Percentiles rank a stretch among this genome's conserved stretches.
Evolutionary conservation across 2,329 filamentous ascomycete species (phyloP).

Genomic region (Exophiala alcalophila): DNA sequence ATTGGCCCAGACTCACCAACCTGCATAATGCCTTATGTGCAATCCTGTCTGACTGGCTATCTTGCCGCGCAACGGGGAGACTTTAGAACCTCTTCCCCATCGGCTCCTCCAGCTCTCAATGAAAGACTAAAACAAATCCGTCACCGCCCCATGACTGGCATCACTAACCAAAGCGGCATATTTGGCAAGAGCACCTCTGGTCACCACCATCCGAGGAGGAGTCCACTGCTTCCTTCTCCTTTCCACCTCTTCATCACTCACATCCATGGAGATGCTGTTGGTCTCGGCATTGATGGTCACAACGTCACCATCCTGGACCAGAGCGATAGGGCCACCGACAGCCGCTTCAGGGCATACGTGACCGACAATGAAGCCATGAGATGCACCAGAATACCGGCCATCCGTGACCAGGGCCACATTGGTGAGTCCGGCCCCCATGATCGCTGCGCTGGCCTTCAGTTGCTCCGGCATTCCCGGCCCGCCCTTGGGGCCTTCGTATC

Average conservation of each 20-base stretch:
- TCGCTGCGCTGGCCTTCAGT: conserved; percentile 79
- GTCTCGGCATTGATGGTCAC: conserved; percentile 82
- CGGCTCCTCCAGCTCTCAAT: too few species aligned
- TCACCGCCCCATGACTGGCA: conserved; percentile 87
- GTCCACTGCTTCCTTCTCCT: conserved; percentile 65
- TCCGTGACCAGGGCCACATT: conserved; percentile 92
- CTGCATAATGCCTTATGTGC: too few species aligned
- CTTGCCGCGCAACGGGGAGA: too few species aligned
- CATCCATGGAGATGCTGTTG: conserved; percentile 69
- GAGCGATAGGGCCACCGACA: conserved; percentile 80
- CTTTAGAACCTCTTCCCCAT: too few species aligned
- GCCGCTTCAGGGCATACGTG: conserved; percentile 90
- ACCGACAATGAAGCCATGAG: conserved; percentile 89
- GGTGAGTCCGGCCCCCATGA: conserved; percentile 85
- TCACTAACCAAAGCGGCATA: conserved; percentile 85
- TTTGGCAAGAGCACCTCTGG: conserved; percentile 82
- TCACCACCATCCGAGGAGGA: conserved; percentile 68
- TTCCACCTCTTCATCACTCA: conserved; percentile 68
- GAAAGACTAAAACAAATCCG: conserved; percentile 69
- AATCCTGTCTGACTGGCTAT: too few species aligned
- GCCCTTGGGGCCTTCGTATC: conserved; percentile 90
- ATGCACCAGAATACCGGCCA: conserved; percentile 82
- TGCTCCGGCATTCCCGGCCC: conserved; percentile 97
- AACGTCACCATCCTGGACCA: conserved; percentile 75
- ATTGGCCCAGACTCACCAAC: too few species aligned